Evolutionary conservation across 257 asterid species (phyloP), one percentile per base, ranked within the genome.

Genomic region (Prunella vulgaris): DNA sequence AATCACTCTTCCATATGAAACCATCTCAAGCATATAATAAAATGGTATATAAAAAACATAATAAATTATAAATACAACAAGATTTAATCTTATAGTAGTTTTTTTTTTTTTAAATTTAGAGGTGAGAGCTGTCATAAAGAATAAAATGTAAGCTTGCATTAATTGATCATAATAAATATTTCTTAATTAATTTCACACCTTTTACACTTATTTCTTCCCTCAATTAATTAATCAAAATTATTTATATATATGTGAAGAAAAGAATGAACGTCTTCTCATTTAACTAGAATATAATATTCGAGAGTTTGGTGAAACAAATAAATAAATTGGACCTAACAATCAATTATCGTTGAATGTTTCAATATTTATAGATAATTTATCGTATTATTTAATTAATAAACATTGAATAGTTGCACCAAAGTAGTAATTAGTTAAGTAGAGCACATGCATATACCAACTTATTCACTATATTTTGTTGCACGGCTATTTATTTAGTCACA

Each of bases 361-460:
- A 25, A 60, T n/a, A 1, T 1, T 25, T 59, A 22, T 32, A 46
- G 15, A 46, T 46, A 21, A 30, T 58, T 44, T 17, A 30, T 35
- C 38, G 49, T 44, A 20, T 32, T n/a, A n/a, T n/a, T n/a, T n/a
- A n/a, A n/a, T n/a, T 15, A 58, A 25, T 24, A 32, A 40, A 42
- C 13, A 33, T 75, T 64, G 38, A 76, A 44, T 63, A 18, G 33
- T 64, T 64, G 48, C 60, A 28, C 27, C 52, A 2, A 68, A 66
- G 30, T 58, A 58, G 18, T 28, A 61, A 49, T 7, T 33, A 49
- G 37, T 60, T 53, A 32, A 62, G 60, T 27, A 0, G 32, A 7
- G 67, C 81, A 77, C 77, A 66, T 71, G 81, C 74, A 66, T 21
- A 48, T 40, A 65, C 71, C 73, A 76, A 59, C 60, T 64, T 76